These are phyloP conservation scores for Rhododendron molle DNA, from an alignment of 148 eudicot species.

Conservation along the genomic window DNA sequence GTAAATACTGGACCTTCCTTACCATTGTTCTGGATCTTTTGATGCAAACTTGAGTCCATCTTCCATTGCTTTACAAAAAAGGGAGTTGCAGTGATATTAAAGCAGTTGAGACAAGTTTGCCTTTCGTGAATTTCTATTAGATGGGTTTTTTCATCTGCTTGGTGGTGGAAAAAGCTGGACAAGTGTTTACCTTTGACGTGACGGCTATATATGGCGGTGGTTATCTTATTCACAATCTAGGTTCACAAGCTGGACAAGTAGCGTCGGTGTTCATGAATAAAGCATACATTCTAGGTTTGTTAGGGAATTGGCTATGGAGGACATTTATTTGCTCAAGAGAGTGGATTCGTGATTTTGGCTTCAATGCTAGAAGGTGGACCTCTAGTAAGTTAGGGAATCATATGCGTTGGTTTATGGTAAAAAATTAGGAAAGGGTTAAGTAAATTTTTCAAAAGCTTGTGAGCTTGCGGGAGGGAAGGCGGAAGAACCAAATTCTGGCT, in stretches of 20 bases:
- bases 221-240: too few relatives aligned
- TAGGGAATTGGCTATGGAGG: not conserved
- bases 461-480: not conserved
- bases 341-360: not conserved
- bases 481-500: not conserved
- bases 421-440: not conserved
- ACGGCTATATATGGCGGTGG: too few relatives aligned
- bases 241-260: too few relatives aligned
- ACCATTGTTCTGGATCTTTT: not conserved
- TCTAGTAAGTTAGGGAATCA: not conserved
- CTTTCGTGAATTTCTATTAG: not conserved
- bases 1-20: not conserved
- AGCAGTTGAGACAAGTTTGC: not conserved
- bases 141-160: too few relatives aligned
- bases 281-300: not conserved
- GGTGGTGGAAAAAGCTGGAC: too few relatives aligned
- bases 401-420: not conserved
- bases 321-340: not conserved
- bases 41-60: not conserved
- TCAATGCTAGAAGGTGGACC: not conserved
- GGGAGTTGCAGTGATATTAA: not conserved
- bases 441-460: not conserved
- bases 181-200: too few relatives aligned
- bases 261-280: not conserved
- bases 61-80: not conserved